Evolutionary conservation across 2,329 filamentous ascomycete genomes (phyloP).

Genomic region (Colletotrichum tropicale): DNA sequence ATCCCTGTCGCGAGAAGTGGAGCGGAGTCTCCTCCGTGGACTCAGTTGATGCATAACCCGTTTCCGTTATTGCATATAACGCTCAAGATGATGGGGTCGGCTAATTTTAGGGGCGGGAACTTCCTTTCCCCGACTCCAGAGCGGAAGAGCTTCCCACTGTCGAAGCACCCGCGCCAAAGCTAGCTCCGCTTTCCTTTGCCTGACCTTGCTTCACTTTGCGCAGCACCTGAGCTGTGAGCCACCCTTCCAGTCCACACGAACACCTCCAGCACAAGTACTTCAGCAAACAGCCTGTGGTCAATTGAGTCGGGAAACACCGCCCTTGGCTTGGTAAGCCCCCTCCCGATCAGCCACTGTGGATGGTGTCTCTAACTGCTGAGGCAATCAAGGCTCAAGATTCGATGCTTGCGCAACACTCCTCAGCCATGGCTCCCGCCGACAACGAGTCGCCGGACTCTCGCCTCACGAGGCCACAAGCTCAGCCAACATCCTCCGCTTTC

Average conservation of each 20-base stretch:
- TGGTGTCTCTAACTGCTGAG: background rate
- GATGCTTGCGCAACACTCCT: conserved; percentile 19
- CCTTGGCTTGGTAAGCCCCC: conserved; percentile 1
- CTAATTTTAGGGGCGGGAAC: conserved; percentile 19
- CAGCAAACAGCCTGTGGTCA: background rate
- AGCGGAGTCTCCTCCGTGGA: background rate
- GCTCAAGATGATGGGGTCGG: background rate
- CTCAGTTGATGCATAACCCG: background rate
- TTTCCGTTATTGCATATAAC: background rate
- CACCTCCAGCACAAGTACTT: background rate
- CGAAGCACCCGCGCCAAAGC: background rate
- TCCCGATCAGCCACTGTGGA: conserved; percentile 1
- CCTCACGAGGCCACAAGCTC: conserved; percentile 19
- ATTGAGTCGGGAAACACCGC: background rate
- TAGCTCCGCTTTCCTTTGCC: conserved; percentile 12
- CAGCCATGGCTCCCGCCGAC: conserved; percentile 13
- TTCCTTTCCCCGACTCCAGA: conserved; percentile 19
- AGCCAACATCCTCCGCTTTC: conserved; percentile 16
- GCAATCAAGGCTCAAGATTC: background rate
- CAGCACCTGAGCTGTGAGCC: background rate
- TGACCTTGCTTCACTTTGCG: background rate
- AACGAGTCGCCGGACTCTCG: conserved; percentile 15
- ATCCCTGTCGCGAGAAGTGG: background rate
- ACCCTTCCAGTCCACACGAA: background rate
- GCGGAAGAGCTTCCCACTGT: background rate